Evolutionary conservation across 257 asterid genomes (phyloP).

Genomic region (Solanum okadae): DNA sequence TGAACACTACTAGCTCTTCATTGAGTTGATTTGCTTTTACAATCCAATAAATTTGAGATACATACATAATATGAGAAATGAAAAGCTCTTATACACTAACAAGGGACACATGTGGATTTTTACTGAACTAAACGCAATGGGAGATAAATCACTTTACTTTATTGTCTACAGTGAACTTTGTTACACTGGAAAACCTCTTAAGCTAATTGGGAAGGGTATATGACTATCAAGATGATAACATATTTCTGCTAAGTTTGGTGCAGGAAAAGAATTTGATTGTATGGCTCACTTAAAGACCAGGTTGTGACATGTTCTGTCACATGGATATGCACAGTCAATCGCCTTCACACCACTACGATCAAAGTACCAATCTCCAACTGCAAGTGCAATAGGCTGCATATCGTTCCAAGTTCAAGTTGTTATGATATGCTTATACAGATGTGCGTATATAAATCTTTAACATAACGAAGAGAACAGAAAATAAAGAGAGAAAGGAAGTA

Average conservation of each 20-base stretch:
- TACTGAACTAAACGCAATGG: neutral
- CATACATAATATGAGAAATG: neutral
- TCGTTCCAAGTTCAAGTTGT: neutral
- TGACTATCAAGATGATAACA: slow-evolving; percentile 14
- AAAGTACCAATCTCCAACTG: slow-evolving; percentile 92
- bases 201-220: slow-evolving; percentile 16
- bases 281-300: slow-evolving; percentile 51
- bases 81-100: neutral
- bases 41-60: neutral
- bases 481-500: neutral
- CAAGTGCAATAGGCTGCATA: slow-evolving; percentile 65
- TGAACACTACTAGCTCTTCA: neutral
- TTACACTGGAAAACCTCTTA: neutral
- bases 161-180: neutral
- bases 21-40: neutral
- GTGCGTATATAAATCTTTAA: neutral
- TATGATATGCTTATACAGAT: neutral
- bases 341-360: slow-evolving; percentile 43
- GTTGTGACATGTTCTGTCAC: slow-evolving; percentile 85
- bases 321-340: slow-evolving; percentile 90
- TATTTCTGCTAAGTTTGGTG: neutral
- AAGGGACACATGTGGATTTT: neutral
- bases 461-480: neutral
- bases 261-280: neutral
- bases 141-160: neutral